Evolutionary conservation across 768 basidiomycete species (phyloP), one percentile per base, ranked within the genome.

Genomic region (Mycena vitilis): DNA sequence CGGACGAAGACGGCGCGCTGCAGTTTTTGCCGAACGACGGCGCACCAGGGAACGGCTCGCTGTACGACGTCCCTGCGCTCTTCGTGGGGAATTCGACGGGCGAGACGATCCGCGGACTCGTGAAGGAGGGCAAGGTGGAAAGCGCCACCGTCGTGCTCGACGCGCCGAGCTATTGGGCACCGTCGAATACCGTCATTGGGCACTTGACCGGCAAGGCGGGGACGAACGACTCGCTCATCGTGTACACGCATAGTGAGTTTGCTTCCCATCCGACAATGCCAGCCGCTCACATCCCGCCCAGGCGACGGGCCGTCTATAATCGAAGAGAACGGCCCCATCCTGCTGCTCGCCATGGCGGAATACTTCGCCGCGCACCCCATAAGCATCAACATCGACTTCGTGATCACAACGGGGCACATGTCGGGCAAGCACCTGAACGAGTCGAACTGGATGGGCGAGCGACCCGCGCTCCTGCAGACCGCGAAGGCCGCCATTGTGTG

Each of bases 291-390:
- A 40, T 48, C 9, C 42, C 15, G 42, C 20, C 42, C 42, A 78
- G 75, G 75, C 52, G 76, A 78, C 48, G 76, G 76, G 23, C 78
- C 78, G 5, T 74, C 75, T 23, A 78, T 78, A 30, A 73, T 78
- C 52, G 78, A 78, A 65, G 78, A 78, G 45, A 78, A 78, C 57
- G 78, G 77, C 38, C 78, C 78, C 2, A 76, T 78, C 25, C 69
- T 78, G 20, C 70, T 78, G 11, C 71, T 78, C 25, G 68, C 78
- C 9, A 75, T 78, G 68, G 78, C 78, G 2, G 78, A 78, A 66
- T 75, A 75, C 38, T 76, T 78, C 58, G 73, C 74, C 13, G 68
- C 67, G 16, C 64, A 78, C 59, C 72, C 62, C 7, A 73, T 74
- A 48, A 72, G 59, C 58, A 75, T 78, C 60, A 77, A 75, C 57